Conservation (phyloP, 805 yeast species). For the Sugiyamaella americana region DNA sequence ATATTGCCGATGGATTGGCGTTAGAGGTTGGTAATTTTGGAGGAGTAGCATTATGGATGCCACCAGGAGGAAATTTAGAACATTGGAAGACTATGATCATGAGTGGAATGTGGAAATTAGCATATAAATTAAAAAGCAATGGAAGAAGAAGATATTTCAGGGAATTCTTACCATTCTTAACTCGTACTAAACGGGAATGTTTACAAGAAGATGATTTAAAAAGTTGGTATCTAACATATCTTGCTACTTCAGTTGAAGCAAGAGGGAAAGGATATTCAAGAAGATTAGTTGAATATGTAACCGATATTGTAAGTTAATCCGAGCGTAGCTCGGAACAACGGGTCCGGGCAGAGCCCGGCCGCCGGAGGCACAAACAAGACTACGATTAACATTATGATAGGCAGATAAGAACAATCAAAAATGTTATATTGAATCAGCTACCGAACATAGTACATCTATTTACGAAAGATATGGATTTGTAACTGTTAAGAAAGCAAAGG, state of each 20-base stretch:
- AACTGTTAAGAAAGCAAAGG: background rate
- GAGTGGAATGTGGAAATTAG: conserved; percentile 33
- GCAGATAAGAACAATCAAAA: conserved; percentile 32
- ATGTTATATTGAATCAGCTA: conserved; percentile 52
- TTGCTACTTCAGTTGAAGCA: conserved; percentile 52
- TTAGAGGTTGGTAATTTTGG: conserved; percentile 46
- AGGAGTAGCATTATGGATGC: conserved; percentile 37
- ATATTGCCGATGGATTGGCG: conserved; percentile 45
- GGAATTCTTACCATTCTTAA: conserved; percentile 45
- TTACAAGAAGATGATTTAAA: conserved; percentile 34
- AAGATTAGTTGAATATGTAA: conserved; percentile 44
- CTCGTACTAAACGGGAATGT: conserved; percentile 38
- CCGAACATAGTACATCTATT: conserved; percentile 46
- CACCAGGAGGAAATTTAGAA: conserved; percentile 24
- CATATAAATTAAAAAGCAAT: conserved; percentile 34
- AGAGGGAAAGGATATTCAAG: conserved; percentile 56
- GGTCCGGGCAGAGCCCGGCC: too few species aligned
- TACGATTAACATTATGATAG: too few species aligned
- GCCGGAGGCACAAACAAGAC: too few species aligned
- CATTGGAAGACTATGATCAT: conserved; percentile 22
- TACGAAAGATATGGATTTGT: conserved; percentile 49
- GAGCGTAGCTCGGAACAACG: too few species aligned
- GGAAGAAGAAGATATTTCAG: conserved; percentile 46
- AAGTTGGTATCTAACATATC: conserved; percentile 54
- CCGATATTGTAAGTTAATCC: conserved; percentile 37